Base-by-base conservation (phyloP, 169 alveolate species). In the Plasmodium berghei region DNA sequence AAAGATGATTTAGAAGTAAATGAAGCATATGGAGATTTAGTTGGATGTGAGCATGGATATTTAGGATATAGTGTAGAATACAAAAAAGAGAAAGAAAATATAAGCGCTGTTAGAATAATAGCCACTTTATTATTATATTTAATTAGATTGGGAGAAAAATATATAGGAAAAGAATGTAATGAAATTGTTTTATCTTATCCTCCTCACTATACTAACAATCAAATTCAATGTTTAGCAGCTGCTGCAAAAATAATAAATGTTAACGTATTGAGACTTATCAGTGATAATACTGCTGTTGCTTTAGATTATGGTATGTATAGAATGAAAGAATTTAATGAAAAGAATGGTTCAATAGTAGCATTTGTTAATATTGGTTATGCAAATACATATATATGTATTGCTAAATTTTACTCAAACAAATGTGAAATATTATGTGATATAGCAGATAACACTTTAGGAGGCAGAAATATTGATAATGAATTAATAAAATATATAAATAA, bases 271-370 rank as follows among this genome's bases (percentile, higher is more conserved):
- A 95, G 99, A 69, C 87, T 98, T 40, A 93, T 98, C 64, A 97
- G 97, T 87, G 99, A 98, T 77, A 95, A 97, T 69, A 96, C 99
- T 63, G 99, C 99, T 1, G 97, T 97, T 69, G 98, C 99, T 9
- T 95, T 98, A 42, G 98, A 97, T 92, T 98, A 98, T 92, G 99
- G 99, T 2, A 96, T 98, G 88, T 98, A 97, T 92, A 95, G 99
- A 87, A 94, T 96, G 87, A 93, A 94, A 59, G 98, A 97, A 74
- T 97, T 98, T 64, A 96, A 94, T 55, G 98, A 96, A 18, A 96
- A 96, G 18, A 94, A 86, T 49, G 96, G 98, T 18, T 96, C 98
- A 63, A 91, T 95, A 61, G 99, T 98, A 2, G 99, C 98, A 28
- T 96, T 98, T 64, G 97, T 97, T 45, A 99, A 97, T 73, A 92